These are phyloP conservation scores for Globisporangium canariense DNA, from an alignment of 352 stramenopile genomes.

Conservation along the genomic window DNA sequence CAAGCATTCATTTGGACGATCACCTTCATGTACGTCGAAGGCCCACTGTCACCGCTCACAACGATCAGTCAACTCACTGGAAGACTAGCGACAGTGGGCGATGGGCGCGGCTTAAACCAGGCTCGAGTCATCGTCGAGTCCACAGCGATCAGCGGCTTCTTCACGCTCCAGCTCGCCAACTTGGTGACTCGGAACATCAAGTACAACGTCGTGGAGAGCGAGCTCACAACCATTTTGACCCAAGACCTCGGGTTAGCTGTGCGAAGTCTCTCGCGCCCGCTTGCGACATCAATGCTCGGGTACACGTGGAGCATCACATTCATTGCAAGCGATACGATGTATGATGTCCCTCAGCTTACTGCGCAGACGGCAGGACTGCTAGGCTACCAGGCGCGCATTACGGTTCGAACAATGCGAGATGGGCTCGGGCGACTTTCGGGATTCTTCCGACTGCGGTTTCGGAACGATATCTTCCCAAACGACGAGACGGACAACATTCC, in stretches of 20 bases:
- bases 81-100: constrained; percentile 45
- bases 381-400: constrained; percentile 47
- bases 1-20: constrained; percentile 76
- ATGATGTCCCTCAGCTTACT: constrained; percentile 55
- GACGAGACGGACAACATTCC: constrained; percentile 71
- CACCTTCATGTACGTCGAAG: constrained; percentile 71
- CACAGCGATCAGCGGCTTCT: constrained; percentile 58
- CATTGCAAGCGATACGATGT: constrained; percentile 51
- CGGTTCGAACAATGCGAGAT: constrained; percentile 49
- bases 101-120: constrained; percentile 37
- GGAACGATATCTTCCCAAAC: constrained; percentile 66
- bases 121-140: constrained; percentile 57
- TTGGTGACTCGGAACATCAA: constrained; percentile 65
- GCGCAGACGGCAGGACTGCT: constrained; percentile 49
- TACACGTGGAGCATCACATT: constrained; percentile 84
- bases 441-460: constrained; percentile 66
- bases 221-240: constrained; percentile 53
- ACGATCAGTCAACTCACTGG: constrained; percentile 52
- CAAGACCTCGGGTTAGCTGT: constrained; percentile 62
- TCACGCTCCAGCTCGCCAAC: constrained; percentile 56
- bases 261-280: constrained; percentile 44
- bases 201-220: constrained; percentile 51
- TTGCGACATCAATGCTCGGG: constrained; percentile 32
- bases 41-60: constrained; percentile 45
- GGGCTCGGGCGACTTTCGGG: constrained; percentile 65